Evolutionary conservation across 2,329 filamentous ascomycete species (phyloP).

Genomic region (Didymella pomorum): DNA sequence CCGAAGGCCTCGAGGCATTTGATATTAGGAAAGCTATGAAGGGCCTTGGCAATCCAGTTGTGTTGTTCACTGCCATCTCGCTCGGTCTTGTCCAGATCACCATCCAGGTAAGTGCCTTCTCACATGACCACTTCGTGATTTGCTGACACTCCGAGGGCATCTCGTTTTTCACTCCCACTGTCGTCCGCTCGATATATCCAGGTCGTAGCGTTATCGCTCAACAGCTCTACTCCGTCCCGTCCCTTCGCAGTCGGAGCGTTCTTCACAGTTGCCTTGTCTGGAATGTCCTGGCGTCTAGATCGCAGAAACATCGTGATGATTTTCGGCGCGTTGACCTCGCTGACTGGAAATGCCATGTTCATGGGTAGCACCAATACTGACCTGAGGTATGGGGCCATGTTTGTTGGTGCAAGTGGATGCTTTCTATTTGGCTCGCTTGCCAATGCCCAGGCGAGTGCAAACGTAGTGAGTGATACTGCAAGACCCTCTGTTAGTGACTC

Average conservation of each 20-base stretch:
- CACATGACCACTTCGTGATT: neutral
- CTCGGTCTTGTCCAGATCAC: neutral
- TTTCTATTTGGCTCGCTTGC: neutral
- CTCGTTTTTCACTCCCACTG: neutral
- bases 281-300: neutral
- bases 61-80: neutral
- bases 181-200: conserved; percentile 1
- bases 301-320: neutral
- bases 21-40: neutral
- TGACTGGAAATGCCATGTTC: neutral
- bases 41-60: neutral
- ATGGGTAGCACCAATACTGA: neutral
- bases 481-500: neutral
- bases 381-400: neutral
- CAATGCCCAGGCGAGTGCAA: neutral
- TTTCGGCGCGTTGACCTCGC: neutral
- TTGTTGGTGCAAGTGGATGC: neutral
- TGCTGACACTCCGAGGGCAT: neutral
- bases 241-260: neutral
- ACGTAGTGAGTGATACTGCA: neutral
- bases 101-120: neutral
- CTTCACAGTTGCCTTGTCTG: neutral
- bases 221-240: neutral
- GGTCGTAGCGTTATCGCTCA: neutral
- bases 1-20: neutral